A percentile compares a stretch with the other conserved stretches of the same genome.
These are phyloP conservation scores for Ambrosia hybrid DNA, from an alignment of 140 eudicot genomes.

Conservation along the genomic window DNA sequence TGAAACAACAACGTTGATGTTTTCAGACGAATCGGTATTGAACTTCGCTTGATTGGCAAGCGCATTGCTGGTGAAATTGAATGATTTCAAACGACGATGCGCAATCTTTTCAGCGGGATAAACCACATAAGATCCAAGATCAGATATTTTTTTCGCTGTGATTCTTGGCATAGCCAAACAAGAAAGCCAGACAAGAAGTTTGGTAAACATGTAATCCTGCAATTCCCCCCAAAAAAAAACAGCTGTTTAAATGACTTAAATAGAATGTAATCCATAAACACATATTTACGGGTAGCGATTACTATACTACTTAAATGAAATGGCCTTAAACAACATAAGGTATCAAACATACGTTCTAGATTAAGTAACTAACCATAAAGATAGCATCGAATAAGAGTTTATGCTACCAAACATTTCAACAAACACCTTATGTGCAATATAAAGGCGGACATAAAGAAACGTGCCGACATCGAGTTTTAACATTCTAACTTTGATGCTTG, in stretches of 20 bases:
- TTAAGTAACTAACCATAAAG: background rate
- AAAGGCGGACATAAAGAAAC: too few species aligned
- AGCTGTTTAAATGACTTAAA: too few species aligned
- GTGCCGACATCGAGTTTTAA: background rate
- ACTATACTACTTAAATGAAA: background rate
- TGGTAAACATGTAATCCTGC: constrained; percentile 15
- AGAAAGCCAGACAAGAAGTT: constrained; percentile 11
- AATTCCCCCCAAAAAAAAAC: background rate
- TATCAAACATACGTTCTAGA: constrained; percentile 2
- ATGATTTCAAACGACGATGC: constrained; percentile 12
- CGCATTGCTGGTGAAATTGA: constrained; percentile 32
- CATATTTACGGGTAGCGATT: too few species aligned
- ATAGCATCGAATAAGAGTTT: too few species aligned
- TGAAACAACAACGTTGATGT: constrained; percentile 32
- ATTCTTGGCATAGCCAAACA: constrained; percentile 31
- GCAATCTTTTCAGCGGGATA: constrained; percentile 4
- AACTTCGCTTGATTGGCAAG: constrained; percentile 32
- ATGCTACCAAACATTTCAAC: background rate
- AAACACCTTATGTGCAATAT: constrained; percentile 21
- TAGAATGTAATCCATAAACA: background rate
- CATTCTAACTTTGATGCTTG: background rate
- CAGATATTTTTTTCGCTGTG: constrained; percentile 11
- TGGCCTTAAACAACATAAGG: background rate
- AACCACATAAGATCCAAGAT: constrained; percentile 18
- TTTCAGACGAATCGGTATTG: constrained; percentile 24